Evolutionary conservation across 495 filamentous ascomycete genomes (phyloP).

Genomic region (Hyaloscypha finlandica): DNA sequence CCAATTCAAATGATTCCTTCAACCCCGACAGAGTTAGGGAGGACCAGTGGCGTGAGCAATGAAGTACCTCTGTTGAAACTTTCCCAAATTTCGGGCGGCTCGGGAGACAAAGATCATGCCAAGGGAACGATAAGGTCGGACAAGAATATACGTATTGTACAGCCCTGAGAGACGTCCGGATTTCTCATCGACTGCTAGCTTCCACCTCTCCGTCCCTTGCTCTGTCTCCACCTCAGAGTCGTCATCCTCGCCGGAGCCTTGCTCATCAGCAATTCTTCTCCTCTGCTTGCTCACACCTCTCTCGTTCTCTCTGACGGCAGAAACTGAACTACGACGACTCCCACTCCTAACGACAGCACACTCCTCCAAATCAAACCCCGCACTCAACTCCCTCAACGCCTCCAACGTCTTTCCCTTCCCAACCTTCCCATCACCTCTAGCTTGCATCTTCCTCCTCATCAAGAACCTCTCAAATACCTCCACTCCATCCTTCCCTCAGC

Average conservation of each 20-base stretch:
- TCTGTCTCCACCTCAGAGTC: too few species aligned
- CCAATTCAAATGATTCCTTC: constrained; percentile 4
- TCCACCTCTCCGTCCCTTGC: too few species aligned
- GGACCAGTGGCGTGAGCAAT: constrained; percentile 7
- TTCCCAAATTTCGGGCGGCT: constrained; percentile 4
- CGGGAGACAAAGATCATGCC: constrained; percentile 5
- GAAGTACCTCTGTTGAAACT: constrained; percentile 4
- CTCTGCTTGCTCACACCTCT: too few species aligned
- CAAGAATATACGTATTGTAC: constrained; percentile 11
- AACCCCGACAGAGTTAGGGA: not conserved
- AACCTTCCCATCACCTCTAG: not conserved
- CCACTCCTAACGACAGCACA: too few species aligned
- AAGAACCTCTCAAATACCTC: constrained; percentile 10
- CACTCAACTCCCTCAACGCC: constrained; percentile 6
- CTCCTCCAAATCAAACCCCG: constrained; percentile 5
- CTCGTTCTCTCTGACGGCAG: too few species aligned
- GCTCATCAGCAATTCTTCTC: too few species aligned
- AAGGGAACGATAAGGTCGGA: constrained; percentile 11
- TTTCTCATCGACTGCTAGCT: not conserved
- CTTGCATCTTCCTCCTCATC: not conserved
- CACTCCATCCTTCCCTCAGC: constrained; percentile 6
- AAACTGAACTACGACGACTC: too few species aligned
- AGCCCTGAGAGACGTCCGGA: constrained; percentile 5
- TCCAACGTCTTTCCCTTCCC: not conserved
- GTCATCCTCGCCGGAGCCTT: too few species aligned